Conservation (phyloP, 768 basidiomycete genomes). For the Hirschioporus abietinus region DNA sequence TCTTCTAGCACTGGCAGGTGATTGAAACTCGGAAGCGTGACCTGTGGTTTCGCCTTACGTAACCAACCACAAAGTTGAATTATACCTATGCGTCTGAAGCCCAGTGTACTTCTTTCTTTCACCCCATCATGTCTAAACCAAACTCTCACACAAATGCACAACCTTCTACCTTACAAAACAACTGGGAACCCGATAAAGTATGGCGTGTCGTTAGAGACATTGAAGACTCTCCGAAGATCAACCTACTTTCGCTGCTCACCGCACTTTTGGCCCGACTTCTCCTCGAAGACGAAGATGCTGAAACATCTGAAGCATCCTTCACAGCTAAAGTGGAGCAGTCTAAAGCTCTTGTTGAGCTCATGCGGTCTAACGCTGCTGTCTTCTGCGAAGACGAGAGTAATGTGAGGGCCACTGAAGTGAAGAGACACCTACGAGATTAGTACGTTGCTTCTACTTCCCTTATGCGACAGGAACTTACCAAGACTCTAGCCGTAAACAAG, state of each 20-base stretch:
- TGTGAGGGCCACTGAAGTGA: neutral
- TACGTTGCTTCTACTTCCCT: neutral
- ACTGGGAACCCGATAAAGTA: neutral
- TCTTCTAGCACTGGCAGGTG: no score
- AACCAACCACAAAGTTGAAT: conserved; percentile 1
- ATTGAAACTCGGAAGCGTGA: no score
- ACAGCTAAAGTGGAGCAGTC: neutral
- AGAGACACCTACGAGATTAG: neutral
- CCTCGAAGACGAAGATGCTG: neutral
- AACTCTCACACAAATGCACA: neutral
- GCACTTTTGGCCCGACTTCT: neutral
- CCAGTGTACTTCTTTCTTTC: neutral
- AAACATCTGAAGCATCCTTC: neutral
- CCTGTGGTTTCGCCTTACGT: neutral
- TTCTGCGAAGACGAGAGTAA: neutral
- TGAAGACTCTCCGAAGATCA: neutral
- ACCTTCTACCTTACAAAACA: neutral
- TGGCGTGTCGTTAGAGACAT: neutral
- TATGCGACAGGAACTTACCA: no score
- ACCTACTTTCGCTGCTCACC: neutral
- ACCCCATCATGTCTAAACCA: neutral
- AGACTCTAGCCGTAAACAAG: neutral
- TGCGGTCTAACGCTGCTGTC: neutral
- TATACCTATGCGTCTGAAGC: neutral
- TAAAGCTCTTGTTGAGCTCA: neutral